phyloP scores from a whole-genome alignment of 768 basidiomycete genomes.

The Tricholoma flavovirens region DNA sequence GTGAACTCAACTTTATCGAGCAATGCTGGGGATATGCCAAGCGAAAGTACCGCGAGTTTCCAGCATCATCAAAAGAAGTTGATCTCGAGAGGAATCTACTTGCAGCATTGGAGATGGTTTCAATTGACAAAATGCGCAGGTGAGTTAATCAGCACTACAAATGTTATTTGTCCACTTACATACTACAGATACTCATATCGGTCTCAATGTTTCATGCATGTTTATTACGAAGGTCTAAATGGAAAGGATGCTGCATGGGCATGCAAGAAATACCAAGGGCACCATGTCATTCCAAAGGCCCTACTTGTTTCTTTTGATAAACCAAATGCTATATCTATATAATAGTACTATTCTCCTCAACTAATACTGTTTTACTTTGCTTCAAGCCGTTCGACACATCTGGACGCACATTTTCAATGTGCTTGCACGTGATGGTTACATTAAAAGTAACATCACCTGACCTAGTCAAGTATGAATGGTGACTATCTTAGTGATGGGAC shows the following conservation, averaged over 20 bases:
- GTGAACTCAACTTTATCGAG: neutral
- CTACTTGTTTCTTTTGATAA: neutral
- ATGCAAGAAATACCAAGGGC: neutral
- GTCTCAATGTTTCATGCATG: neutral
- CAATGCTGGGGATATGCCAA: neutral
- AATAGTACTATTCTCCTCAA: no score
- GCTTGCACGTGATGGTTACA: neutral
- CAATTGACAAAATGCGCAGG: neutral
- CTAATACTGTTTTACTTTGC: neutral
- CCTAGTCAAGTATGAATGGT: neutral
- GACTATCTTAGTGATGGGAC: conserved; percentile 1
- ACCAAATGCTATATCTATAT: neutral
- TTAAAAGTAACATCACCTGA: neutral
- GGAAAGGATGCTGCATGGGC: neutral
- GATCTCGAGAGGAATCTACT: neutral
- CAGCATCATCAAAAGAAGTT: neutral
- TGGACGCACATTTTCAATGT: neutral
- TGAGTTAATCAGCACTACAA: neutral
- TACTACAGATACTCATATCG: neutral
- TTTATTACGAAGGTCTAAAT: neutral
- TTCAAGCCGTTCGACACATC: neutral
- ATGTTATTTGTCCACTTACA: neutral
- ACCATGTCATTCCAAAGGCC: neutral
- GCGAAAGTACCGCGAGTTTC: neutral
- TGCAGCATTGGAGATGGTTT: neutral